phyloP scores from a whole-genome alignment of 1,284 basidiomycete species.

The Cryptococcus sp. region DNA sequence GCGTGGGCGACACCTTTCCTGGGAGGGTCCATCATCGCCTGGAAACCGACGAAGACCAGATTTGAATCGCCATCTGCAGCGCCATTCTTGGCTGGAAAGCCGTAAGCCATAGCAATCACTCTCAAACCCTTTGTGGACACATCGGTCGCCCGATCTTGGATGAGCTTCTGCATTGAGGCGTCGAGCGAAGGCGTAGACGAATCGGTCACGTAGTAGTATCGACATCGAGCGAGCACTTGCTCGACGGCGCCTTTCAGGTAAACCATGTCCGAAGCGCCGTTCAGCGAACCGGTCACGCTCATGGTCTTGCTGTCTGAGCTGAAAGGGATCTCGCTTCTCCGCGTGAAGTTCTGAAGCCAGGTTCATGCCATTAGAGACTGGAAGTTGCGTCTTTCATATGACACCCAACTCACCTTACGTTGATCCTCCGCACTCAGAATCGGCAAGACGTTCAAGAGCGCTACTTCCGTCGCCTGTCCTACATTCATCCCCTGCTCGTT shows the following conservation, averaged over 20 bases:
- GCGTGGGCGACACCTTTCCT: constrained; percentile 89
- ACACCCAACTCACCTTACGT: constrained; percentile 60
- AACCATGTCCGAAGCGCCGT: constrained; percentile 65
- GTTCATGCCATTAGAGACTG: neutral
- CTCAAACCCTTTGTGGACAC: constrained; percentile 77
- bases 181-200: constrained; percentile 78
- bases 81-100: constrained; percentile 62
- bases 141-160: constrained; percentile 68
- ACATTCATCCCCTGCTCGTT: constrained; percentile 74
- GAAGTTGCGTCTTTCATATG: neutral
- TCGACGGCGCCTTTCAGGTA: constrained; percentile 95
- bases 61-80: constrained; percentile 44
- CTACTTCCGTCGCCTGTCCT: constrained; percentile 93
- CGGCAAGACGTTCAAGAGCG: constrained; percentile 78
- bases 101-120: constrained; percentile 88
- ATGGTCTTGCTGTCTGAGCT: constrained; percentile 91
- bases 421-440: constrained; percentile 70
- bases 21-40: constrained; percentile 95
- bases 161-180: constrained; percentile 63
- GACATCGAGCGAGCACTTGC: constrained; percentile 78
- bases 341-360: constrained; percentile 61
- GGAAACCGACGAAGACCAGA: constrained; percentile 86
- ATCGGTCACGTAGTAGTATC: constrained; percentile 82
- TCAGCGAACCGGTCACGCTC: constrained; percentile 73
- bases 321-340: constrained; percentile 81